Conservation (phyloP, 2,329 filamentous ascomycete species). For the Dothideomycetidae sp. region DNA sequence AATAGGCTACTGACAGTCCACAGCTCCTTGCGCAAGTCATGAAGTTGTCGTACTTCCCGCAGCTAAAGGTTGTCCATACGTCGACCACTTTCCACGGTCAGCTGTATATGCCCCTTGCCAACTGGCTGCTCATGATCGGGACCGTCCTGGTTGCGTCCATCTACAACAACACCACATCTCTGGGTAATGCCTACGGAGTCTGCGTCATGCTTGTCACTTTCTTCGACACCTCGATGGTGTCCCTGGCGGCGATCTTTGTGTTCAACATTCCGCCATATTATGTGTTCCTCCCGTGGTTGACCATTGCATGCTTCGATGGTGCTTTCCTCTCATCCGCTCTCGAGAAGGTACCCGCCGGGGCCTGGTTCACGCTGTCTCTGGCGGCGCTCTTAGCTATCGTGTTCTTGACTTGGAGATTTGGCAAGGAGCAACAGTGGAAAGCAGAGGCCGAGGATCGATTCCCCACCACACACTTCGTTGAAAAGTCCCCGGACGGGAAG, state of each 20-base stretch:
- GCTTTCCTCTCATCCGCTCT: constrained; percentile 56
- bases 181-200: constrained; percentile 64
- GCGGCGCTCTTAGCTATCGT: constrained; percentile 47
- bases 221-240: constrained; percentile 61
- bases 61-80: constrained; percentile 59
- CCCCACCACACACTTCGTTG: constrained; percentile 33
- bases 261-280: constrained; percentile 49
- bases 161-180: constrained; percentile 56
- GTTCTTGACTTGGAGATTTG: constrained; percentile 64
- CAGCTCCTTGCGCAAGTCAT: constrained; percentile 54
- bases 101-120: constrained; percentile 60
- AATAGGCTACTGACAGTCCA: constrained; percentile 20
- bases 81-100: constrained; percentile 58
- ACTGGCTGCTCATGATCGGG: constrained; percentile 64
- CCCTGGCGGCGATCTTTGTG: constrained; percentile 55
- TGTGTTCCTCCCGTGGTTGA: constrained; percentile 48
- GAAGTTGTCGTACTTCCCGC: constrained; percentile 60
- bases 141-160: constrained; percentile 60
- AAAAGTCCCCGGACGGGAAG: constrained; percentile 8
- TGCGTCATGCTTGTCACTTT: constrained; percentile 72
- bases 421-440: constrained; percentile 63
- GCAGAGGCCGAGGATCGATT: constrained; percentile 51
- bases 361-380: constrained; percentile 62
- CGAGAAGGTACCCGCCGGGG: constrained; percentile 59
- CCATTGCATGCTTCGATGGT: constrained; percentile 53